Evolutionary conservation across 1,284 basidiomycete species (phyloP).

Genomic region (Ustilago tritici): DNA sequence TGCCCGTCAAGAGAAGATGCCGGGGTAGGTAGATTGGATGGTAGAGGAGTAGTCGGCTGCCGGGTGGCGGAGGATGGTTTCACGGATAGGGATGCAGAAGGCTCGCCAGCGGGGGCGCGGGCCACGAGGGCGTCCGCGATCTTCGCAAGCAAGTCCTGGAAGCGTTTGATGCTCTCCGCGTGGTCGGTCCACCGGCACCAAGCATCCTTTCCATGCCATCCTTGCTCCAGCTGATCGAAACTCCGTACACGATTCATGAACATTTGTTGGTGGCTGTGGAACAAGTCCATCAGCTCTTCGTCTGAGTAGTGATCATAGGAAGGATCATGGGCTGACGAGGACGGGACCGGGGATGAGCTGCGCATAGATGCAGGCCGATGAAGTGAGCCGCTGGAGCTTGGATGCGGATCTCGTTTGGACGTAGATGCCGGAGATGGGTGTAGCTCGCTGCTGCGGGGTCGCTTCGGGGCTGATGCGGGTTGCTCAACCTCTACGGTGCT

Average conservation of each 20-base stretch:
- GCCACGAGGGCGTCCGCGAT: not conserved
- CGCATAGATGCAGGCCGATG: not conserved
- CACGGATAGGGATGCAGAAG: not conserved
- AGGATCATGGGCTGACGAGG: not conserved
- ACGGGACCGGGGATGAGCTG: not conserved
- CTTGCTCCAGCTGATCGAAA: not conserved
- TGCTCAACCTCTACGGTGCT: not conserved
- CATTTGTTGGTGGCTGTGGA: not conserved
- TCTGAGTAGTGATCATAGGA: slow-evolving; percentile 7
- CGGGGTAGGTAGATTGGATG: not conserved
- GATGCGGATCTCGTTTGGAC: slow-evolving; percentile 16
- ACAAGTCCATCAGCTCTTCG: slow-evolving; percentile 9
- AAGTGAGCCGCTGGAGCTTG: slow-evolving; percentile 15
- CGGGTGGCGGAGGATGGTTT: too few relatives aligned
- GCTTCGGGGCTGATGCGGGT: slow-evolving; percentile 10
- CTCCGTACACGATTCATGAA: not conserved
- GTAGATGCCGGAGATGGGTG: not conserved
- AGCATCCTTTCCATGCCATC: slow-evolving; percentile 1
- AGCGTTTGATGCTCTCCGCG: not conserved
- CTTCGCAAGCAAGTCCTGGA: not conserved
- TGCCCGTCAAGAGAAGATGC: not conserved
- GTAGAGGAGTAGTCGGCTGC: not conserved
- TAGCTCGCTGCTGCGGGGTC: not conserved
- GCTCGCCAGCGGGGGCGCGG: not conserved
- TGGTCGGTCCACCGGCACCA: not conserved